Evolutionary conservation across 2,329 filamentous ascomycete genomes (phyloP), one percentile per base, ranked within the genome.

Genomic region (Magnaporthiopsis incrustans): DNA sequence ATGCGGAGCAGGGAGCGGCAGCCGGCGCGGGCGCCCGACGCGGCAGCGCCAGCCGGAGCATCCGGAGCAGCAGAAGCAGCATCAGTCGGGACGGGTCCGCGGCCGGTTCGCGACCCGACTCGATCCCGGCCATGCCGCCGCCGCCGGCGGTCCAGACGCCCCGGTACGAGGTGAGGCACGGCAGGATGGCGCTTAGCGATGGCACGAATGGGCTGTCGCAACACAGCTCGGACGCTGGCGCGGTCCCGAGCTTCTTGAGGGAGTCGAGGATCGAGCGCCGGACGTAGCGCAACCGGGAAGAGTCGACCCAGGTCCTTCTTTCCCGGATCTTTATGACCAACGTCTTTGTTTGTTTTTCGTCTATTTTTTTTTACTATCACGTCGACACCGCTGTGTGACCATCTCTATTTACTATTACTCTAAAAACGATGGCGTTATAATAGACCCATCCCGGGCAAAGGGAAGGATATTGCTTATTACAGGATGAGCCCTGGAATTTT

Each of bases 201-300:
- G 65, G 65, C 58, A 59, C 62, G 26, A 65, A 65, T 50, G 65
- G 65, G 10, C 60, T 66, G 44, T 60, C 65, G 38, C 65, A 64
- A 58, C 62, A 64, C 56, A 57, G 63, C 8, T 22, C 61, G 14
- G 65, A 57, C 3, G 56, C 65, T 18, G 64, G 65, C n/a, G 63
- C 64, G 18, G 62, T 62, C 50, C 63, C 63, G 2, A 50, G 53
- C 10, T 64, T 64, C 25, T 26, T 64, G 50, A 57, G 63, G n/a
- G 50, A 64, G 3, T 44, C 38, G 38, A 44, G 38, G 7, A 15
- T 44, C 38, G 5, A 18, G 15, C 38, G 38, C 18, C 7, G 15
- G 38, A 44, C 15, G 2, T 22, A 44, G 38, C 14, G 14, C 12
- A 18, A 44, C 38, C 33, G 38, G 4, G 18, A 6, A 44, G 18